Percentiles rank a stretch among this genome's conserved stretches.
phyloP scores from a whole-genome alignment of 352 stramenopile genomes.

The Plasmopara viticola region DNA sequence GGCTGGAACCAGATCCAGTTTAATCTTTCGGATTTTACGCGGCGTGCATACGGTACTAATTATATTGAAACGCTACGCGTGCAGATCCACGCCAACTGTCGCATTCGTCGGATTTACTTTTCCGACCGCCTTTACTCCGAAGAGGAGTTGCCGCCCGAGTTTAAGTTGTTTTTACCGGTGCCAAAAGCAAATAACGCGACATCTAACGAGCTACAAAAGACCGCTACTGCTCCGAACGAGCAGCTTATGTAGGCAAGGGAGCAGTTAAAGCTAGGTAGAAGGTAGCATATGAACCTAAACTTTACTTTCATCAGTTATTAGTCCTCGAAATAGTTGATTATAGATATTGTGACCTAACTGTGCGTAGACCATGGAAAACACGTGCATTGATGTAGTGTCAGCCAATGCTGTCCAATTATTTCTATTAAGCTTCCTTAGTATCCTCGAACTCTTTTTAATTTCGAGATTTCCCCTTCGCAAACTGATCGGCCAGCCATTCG shows the following conservation, averaged over 20 bases:
- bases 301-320: too few relatives aligned
- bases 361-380: too few relatives aligned
- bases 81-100: conserved; percentile 97
- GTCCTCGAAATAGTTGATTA: too few relatives aligned
- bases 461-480: conserved; percentile 51
- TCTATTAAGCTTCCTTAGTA: background rate
- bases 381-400: too few relatives aligned
- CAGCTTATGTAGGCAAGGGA: conserved; percentile 31
- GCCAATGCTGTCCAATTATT: too few relatives aligned
- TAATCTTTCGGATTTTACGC: conserved; percentile 96
- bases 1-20: conserved; percentile 99
- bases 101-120: conserved; percentile 97
- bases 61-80: conserved; percentile 97
- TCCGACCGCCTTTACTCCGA: conserved; percentile 96
- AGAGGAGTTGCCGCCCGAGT: conserved; percentile 95
- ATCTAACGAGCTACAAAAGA: conserved; percentile 38
- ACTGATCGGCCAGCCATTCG: conserved; percentile 73
- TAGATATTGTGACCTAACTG: too few relatives aligned
- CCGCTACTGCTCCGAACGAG: conserved; percentile 24
- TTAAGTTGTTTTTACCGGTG: conserved; percentile 96
- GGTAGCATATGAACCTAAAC: too few relatives aligned
- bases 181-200: conserved; percentile 72
- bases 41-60: conserved; percentile 95
- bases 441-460: conserved; percentile 26
- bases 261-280: background rate